Base-by-base conservation (phyloP, 441 rosid species). In the Hura crepitans region DNA sequence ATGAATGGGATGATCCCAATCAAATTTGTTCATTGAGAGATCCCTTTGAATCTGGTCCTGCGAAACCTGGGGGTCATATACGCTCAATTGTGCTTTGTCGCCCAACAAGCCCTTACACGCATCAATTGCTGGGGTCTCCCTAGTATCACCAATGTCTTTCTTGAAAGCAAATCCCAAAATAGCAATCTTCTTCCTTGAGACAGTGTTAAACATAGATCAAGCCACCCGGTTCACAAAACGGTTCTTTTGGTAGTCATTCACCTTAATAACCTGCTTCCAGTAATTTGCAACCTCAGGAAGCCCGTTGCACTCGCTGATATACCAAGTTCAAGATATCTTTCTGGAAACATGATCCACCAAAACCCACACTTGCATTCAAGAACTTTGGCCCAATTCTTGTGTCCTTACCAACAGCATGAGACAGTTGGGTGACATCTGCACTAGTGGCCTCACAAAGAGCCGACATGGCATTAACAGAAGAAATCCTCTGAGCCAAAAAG, bases 401-500 rank as follows among this genome's bases (percentile, higher is more conserved):
- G 77, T 91, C 96, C 72, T 76, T 91, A 6, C 97, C 97, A 2
- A 89, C 83, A 60, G 97, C 87, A 51, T 78, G 84, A 1, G 97
- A 76, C 46, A 91, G 96, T 74, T 91, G 84, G 6, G 84, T 49
- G 59, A 91, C 92, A 75, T 91, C 85, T 23, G 97, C 97, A 0
- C 97, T 96, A 0, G 97, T 91, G 33, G 91, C 89, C 73, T 91
- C 97, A 69, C 96, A 91, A 43, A 91, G 93, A 53, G 96, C 96
- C 0, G 97, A 91, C 92, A 89, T 89, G 9, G 96, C 93, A 65
- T 91, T 91, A 27, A 89, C 96, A 12, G 97, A 91, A 23, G 96
- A 89, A 68, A 91, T 91, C 81, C 96, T 85, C 85, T 91, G 97
- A 0, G 97, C 97, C 81, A 91, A 68, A 74, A 91, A 88, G 62